Evolutionary conservation across 2,329 filamentous ascomycete species (phyloP), one percentile per base, ranked within the genome.

Genomic region (Mariannaea elegans): DNA sequence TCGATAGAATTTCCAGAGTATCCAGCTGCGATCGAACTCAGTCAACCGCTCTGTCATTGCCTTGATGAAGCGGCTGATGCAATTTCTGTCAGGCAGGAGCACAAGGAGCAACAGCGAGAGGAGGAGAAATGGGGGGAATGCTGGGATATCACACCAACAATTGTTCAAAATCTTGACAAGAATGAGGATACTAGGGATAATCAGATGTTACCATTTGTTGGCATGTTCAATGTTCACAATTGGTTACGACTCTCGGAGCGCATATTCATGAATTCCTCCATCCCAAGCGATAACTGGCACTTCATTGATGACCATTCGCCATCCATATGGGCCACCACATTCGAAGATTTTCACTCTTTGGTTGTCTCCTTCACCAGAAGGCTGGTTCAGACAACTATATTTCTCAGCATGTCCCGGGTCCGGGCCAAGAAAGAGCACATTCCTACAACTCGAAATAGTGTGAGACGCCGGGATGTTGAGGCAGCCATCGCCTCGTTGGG

Each of bases 331-430:
- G 85, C 88, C 7, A 93, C 91, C 2, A 88, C 91, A 0, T 82
- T 96, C n/a, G 82, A 86, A 5, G 92, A 95, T 66, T 89, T 97
- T 42, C 83, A 93, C 69, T 84, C 85, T 8, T 75, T 97, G 2
- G 80, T 84, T 0, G 73, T 90, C 1, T 90, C 85, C 52, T 65
- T 95, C 13, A 94, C 91, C 0, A 86, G 85, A 59, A 84, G 91
- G 12, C 76, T 97, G 1, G 80, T 95, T 2, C 86, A 91, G 45
- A 86, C 90, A 0, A 80, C 87, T 0, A 77, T 95, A 0, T 90
- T 90, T 67, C 85, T 92, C 58, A 86, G 89, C n/a, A 84, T 86
- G 72, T 90, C 90, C 2, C 83, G 92, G 39, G 76, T 93, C 21
- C 83, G 87, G 51, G 81, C 87, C 4, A 81, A 79, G 65, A 74